These are phyloP conservation scores for Colletotrichum cordylinicola DNA, from an alignment of 2,329 filamentous ascomycete species.

Conservation along the genomic window DNA sequence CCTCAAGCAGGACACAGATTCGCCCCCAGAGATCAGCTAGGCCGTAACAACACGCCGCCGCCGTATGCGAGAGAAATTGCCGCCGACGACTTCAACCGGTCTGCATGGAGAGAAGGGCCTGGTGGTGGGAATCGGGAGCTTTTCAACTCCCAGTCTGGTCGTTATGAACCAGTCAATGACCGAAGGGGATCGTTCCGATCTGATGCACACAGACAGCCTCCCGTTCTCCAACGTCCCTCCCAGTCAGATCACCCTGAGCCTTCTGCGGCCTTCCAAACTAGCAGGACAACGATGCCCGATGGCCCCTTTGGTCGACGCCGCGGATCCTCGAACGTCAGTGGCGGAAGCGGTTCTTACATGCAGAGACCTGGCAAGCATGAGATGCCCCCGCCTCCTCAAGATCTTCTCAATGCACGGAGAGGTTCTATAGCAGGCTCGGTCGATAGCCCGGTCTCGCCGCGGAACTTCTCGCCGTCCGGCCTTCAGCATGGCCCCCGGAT, in stretches of 20 bases:
- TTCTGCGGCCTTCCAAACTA: conserved; percentile 85
- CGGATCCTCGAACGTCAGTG: conserved; percentile 90
- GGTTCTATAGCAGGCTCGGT: conserved; percentile 55
- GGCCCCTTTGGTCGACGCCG: conserved; percentile 76
- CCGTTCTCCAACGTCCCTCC: conserved; percentile 77
- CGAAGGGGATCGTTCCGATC: conserved; percentile 73
- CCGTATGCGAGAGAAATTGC: conserved; percentile 80
- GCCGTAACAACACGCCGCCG: conserved; percentile 58
- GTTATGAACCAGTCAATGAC: conserved; percentile 87
- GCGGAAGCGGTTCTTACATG: conserved; percentile 75
- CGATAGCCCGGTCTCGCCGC: conserved; percentile 57
- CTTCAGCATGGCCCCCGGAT: conserved; percentile 33
- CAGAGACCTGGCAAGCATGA: conserved; percentile 60
- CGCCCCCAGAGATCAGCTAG: conserved; percentile 32
- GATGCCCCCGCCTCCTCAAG: conserved; percentile 44
- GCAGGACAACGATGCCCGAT: conserved; percentile 66
- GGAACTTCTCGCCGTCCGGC: conserved; percentile 44
- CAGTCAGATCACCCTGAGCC: conserved; percentile 77
- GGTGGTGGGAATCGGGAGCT: conserved; percentile 73
- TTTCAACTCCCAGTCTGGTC: conserved; percentile 93
- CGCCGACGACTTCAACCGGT: conserved; percentile 89
- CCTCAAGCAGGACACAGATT: conserved; percentile 30
- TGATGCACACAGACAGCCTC: conserved; percentile 72
- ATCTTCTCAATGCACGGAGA: conserved; percentile 50
- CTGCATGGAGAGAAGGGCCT: conserved; percentile 77